Conservation (phyloP, 75 land plant genomes). For the Isoetes taiwanensis region DNA sequence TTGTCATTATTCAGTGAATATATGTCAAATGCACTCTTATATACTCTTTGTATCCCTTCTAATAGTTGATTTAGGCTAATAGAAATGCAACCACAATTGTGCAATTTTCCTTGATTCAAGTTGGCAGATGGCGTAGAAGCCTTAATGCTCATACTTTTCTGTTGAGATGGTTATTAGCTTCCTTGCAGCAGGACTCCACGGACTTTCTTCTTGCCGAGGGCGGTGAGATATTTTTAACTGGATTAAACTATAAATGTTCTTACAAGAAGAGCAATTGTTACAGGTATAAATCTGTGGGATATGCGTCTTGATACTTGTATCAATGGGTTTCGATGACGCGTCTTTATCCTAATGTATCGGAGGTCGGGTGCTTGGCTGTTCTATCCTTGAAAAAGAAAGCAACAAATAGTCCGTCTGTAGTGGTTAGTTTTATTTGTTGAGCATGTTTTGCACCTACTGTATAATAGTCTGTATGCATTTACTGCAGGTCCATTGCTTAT, state of each 20-base stretch:
- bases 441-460: no score
- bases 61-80: neutral
- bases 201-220: slow-evolving; percentile 13
- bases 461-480: no score
- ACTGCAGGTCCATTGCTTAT: slow-evolving; percentile 20
- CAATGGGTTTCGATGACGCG: slow-evolving; percentile 10
- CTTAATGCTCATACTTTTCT: slow-evolving; percentile 12
- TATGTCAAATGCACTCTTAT: no score
- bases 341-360: slow-evolving; percentile 22
- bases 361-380: slow-evolving; percentile 21
- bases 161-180: slow-evolving; percentile 22
- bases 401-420: no score
- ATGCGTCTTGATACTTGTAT: slow-evolving; percentile 16
- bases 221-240: slow-evolving; percentile 11
- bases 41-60: no score
- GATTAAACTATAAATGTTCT: no score
- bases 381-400: no score
- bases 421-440: no score
- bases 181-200: slow-evolving; percentile 14
- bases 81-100: neutral
- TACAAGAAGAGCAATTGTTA: no score
- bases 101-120: neutral
- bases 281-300: slow-evolving; percentile 29
- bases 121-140: slow-evolving; percentile 18
- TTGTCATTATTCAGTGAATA: no score